Base-by-base conservation (phyloP, 2,329 filamentous ascomycete genomes). In the Lachnellula occidentalis region DNA sequence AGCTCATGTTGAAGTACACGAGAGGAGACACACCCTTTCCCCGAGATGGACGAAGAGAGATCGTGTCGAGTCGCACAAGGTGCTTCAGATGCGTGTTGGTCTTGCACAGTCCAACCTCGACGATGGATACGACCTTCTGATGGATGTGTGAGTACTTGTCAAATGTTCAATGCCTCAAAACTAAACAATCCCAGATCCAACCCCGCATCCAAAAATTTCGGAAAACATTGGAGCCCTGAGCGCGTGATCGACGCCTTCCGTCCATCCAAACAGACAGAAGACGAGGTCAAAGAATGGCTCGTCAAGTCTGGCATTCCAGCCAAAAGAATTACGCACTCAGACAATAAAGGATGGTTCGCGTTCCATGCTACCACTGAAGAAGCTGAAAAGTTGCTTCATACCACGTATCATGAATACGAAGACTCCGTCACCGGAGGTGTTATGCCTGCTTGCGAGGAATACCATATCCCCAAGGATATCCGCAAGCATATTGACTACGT, bases 401-500 rank as follows among this genome's bases (percentile, higher is more conserved):
- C 58, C 7, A 55, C 63, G 37, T 65, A 57, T 21, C 57, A 63
- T 24, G 60, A 61, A 17, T 65, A 59, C 36, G 81, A 87, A 66
- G 81, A 85, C 66, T 53, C 57, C 0, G 43, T 55, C 0, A 66
- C 64, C 6, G 68, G 67, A 8, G 64, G 63, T 37, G 42, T 63
- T 7, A 66, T 64, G 45, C 61, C 69, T 50, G 67, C 65, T 45
- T 71, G 69, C 52, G 70, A 71, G 72, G 74, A 15, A 11, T 72
- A 61, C 66, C 72, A 73, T 53, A 61, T 82, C 4, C 79, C 79
- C 0, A 70, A 72, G 34, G 59, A 74, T 45, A 58, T 82, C 14
- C 70, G 71, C 41, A 54, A 69, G 7, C 77, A 82, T 55, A 71
- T 83, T 50, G 80, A 82, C 61, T 77, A 76, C 61, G 72, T 78